These are phyloP conservation scores for Plasmodium yoelii DNA, from an alignment of 169 alveolate species.

Conservation along the genomic window DNA sequence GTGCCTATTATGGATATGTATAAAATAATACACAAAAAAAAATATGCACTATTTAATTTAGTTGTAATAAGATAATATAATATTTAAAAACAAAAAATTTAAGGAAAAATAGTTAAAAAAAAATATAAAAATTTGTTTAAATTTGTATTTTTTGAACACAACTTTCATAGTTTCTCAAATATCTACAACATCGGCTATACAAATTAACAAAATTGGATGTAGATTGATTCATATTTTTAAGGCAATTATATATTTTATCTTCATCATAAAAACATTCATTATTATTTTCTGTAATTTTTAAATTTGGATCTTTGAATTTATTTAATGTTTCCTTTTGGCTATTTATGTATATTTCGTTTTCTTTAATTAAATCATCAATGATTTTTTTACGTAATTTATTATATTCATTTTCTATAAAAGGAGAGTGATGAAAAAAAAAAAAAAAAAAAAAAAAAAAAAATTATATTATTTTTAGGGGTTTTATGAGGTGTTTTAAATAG, in stretches of 20 bases:
- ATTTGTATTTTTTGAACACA: constrained; percentile 60
- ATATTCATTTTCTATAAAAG: constrained; percentile 17
- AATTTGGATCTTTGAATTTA: neutral
- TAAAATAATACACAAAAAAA: no score
- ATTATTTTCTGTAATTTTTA: constrained; percentile 22
- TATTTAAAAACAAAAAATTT: no score
- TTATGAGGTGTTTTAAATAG: no score
- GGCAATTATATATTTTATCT: constrained; percentile 58
- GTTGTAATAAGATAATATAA: no score
- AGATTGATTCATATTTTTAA: constrained; percentile 67
- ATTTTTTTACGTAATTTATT: constrained; percentile 6
- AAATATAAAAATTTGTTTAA: constrained; percentile 13
- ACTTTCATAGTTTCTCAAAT: constrained; percentile 56
- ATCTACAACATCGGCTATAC: constrained; percentile 44
- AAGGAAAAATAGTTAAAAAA: neutral
- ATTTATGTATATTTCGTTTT: constrained; percentile 32
- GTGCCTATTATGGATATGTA: no score
- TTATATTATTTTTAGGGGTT: no score
- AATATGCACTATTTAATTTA: no score
- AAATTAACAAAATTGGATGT: constrained; percentile 55
- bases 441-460: neutral
- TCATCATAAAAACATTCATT: constrained; percentile 52
- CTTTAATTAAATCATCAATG: constrained; percentile 29
- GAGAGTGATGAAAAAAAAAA: neutral
- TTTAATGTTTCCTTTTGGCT: constrained; percentile 23